Evolutionary conservation across 345 rosid species (phyloP).

Genomic region (Cochlearia excelsa): DNA sequence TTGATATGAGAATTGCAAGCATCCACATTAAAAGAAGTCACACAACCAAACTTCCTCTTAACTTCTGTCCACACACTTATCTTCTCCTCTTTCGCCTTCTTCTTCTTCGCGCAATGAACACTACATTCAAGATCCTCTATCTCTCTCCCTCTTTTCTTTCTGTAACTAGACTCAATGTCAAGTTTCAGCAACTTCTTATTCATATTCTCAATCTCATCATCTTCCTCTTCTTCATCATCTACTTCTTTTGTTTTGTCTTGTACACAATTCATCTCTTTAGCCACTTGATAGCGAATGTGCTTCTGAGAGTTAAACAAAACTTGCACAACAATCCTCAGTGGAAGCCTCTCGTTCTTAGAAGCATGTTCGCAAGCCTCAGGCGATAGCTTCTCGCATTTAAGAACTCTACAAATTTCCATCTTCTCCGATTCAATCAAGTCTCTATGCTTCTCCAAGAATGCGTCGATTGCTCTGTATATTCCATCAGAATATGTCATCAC

Average conservation of each 20-base stretch:
- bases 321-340: conserved; percentile 56
- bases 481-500: conserved; percentile 53
- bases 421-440: conserved; percentile 56
- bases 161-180: conserved; percentile 40
- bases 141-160: conserved; percentile 22
- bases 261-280: conserved; percentile 26
- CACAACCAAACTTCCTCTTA: conserved; percentile 86
- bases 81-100: conserved; percentile 34
- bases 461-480: conserved; percentile 64
- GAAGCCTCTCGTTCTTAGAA: conserved; percentile 57
- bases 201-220: conserved; percentile 54
- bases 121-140: conserved; percentile 22
- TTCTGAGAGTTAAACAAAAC: conserved; percentile 58
- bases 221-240: conserved; percentile 29
- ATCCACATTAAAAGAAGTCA: conserved; percentile 35
- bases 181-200: conserved; percentile 59
- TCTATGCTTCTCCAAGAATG: conserved; percentile 60
- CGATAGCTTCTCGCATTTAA: conserved; percentile 64
- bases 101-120: conserved; percentile 32
- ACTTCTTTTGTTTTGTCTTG: conserved; percentile 27
- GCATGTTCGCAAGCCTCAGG: conserved; percentile 69
- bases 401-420: conserved; percentile 55
- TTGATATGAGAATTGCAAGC: conserved; percentile 53
- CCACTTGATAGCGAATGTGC: conserved; percentile 49
- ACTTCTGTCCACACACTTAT: conserved; percentile 65